Evolutionary conservation across 768 basidiomycete genomes (phyloP).

Genomic region (Imleria badia): DNA sequence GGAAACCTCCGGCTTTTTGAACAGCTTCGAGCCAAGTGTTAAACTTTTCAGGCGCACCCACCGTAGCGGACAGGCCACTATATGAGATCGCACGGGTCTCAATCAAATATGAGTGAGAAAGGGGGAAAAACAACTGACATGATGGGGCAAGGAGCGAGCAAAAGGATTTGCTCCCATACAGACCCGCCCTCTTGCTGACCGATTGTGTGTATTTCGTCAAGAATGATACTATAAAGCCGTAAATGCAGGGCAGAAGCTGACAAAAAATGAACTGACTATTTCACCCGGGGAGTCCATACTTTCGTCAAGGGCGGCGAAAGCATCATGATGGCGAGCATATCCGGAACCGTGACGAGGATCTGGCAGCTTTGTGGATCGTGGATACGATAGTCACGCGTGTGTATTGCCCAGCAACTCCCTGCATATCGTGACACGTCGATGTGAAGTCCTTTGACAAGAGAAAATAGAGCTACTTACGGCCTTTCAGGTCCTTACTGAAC

Average conservation of each 20-base stretch:
- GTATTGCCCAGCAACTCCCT: slow-evolving; percentile 66
- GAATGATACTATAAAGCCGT: slow-evolving; percentile 51
- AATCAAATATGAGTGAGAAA: neutral
- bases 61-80: slow-evolving; percentile 71
- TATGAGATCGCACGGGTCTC: neutral
- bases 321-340: slow-evolving; percentile 67
- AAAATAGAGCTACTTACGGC: slow-evolving; percentile 35
- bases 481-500: slow-evolving; percentile 54
- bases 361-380: slow-evolving; percentile 67
- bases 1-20: slow-evolving; percentile 56
- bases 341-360: slow-evolving; percentile 73
- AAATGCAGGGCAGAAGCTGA: neutral
- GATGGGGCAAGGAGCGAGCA: slow-evolving; percentile 68
- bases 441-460: neutral
- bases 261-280: slow-evolving; percentile 42
- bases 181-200: slow-evolving; percentile 68
- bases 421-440: neutral
- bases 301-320: slow-evolving; percentile 63
- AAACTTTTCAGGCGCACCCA: slow-evolving; percentile 64
- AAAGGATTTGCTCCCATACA: slow-evolving; percentile 74
- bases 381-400: slow-evolving; percentile 62
- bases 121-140: slow-evolving; percentile 53
- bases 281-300: slow-evolving; percentile 61
- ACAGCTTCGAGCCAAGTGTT: slow-evolving; percentile 64
- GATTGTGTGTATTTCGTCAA: slow-evolving; percentile 59